Evolutionary conservation across 768 basidiomycete species (phyloP).

Genomic region (Leccinum barrowsii): DNA sequence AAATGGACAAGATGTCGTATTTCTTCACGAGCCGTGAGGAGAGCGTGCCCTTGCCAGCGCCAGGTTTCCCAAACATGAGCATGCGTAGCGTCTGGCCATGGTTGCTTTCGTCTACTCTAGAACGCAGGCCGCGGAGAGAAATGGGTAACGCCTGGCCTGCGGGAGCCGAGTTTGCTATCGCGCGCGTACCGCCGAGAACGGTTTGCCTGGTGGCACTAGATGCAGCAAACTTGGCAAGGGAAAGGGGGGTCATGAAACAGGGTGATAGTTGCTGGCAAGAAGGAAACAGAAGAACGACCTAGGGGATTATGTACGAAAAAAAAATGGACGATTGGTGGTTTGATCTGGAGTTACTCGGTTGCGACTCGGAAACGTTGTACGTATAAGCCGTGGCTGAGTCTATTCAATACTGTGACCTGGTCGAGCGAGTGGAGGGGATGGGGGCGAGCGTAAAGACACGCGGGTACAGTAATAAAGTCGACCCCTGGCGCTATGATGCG

Average conservation of each 20-base stretch:
- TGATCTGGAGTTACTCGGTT: slow-evolving; percentile 3
- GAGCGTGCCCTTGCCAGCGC: slow-evolving; percentile 84
- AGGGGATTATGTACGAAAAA: slow-evolving; percentile 18
- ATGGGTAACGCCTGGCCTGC: slow-evolving; percentile 47
- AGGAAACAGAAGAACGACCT: neutral
- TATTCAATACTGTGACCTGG: neutral
- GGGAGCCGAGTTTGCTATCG: slow-evolving; percentile 30
- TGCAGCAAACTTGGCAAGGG: slow-evolving; percentile 12
- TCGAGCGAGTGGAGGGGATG: neutral
- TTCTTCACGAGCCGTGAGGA: slow-evolving; percentile 71
- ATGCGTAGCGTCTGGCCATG: slow-evolving; percentile 38
- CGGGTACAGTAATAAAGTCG: neutral
- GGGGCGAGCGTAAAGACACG: neutral
- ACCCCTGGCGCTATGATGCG: neutral
- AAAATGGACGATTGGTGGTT: neutral
- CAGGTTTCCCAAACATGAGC: slow-evolving; percentile 60
- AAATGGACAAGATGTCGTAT: slow-evolving; percentile 74
- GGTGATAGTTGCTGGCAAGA: neutral
- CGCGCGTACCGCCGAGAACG: slow-evolving; percentile 18
- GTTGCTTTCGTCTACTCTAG: slow-evolving; percentile 22
- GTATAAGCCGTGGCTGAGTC: neutral
- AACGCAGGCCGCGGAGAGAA: slow-evolving; percentile 42
- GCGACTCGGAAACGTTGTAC: neutral
- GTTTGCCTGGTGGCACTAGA: neutral
- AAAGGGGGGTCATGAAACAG: slow-evolving; percentile 17